These are phyloP conservation scores for Heliocybe sulcata DNA, from an alignment of 1,284 basidiomycete species.

Conservation along the genomic window DNA sequence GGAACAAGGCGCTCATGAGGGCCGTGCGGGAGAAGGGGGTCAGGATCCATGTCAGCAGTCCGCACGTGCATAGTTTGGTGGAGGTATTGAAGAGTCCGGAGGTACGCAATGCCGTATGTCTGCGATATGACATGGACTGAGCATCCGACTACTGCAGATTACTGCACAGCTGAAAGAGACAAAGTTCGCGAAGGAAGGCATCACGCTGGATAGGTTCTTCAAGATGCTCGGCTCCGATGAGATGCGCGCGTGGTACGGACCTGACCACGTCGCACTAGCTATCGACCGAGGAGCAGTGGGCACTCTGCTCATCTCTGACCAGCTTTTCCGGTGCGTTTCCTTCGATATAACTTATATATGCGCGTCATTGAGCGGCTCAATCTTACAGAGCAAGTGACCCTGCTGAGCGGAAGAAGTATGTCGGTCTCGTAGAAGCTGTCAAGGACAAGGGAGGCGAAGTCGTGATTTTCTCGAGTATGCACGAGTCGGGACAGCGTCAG, in stretches of 20 bases:
- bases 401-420: conserved; percentile 75
- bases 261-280: conserved; percentile 88
- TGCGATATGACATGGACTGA: conserved; percentile 5
- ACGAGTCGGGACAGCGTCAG: conserved; percentile 94
- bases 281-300: conserved; percentile 92
- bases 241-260: conserved; percentile 97
- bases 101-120: conserved; percentile 34
- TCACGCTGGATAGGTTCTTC: conserved; percentile 92
- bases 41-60: conserved; percentile 87
- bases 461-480: conserved; percentile 97
- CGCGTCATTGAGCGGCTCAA: not conserved
- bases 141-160: conserved; percentile 35
- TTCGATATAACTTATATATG: not conserved
- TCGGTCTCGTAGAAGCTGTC: conserved; percentile 85
- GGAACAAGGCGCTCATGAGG: conserved; percentile 78
- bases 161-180: conserved; percentile 85
- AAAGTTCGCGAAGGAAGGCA: conserved; percentile 94
- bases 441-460: conserved; percentile 88
- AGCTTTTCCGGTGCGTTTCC: conserved; percentile 75
- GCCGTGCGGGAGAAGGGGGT: conserved; percentile 75
- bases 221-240: conserved; percentile 95
- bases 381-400: conserved; percentile 64
- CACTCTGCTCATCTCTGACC: conserved; percentile 92
- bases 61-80: conserved; percentile 93
- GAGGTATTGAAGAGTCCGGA: conserved; percentile 94